phyloP scores from a whole-genome alignment of 2,329 filamentous ascomycete species.

The Penicillium sp. region DNA sequence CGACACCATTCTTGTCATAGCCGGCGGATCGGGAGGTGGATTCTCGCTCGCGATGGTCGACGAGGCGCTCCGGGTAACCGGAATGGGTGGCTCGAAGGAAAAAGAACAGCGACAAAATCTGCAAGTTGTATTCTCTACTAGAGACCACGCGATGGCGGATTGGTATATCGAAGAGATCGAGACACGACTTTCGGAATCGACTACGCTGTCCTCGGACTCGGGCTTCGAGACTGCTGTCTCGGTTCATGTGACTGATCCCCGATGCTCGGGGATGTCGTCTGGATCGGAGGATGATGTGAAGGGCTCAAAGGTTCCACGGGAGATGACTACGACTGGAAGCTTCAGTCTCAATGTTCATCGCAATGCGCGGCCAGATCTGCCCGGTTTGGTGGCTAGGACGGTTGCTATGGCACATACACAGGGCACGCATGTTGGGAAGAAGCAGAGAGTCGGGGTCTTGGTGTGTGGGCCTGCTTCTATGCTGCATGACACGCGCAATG shows the following conservation, averaged over 20 bases:
- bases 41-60: slow-evolving; percentile 56
- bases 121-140: slow-evolving; percentile 26
- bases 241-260: slow-evolving; percentile 24
- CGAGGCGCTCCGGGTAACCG: slow-evolving; percentile 32
- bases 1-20: slow-evolving; percentile 52
- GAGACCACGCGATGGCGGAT: slow-evolving; percentile 22
- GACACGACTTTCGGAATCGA: slow-evolving; percentile 20
- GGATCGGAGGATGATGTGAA: slow-evolving; percentile 11
- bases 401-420: slow-evolving; percentile 13
- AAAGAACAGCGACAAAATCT: slow-evolving; percentile 12
- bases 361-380: slow-evolving; percentile 38
- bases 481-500: slow-evolving; percentile 51
- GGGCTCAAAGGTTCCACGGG: slow-evolving; percentile 11
- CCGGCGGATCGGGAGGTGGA: slow-evolving; percentile 59
- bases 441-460: slow-evolving; percentile 33
- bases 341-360: slow-evolving; percentile 25
- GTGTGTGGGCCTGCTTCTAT: slow-evolving; percentile 51
- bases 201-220: slow-evolving; percentile 13
- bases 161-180: slow-evolving; percentile 28
- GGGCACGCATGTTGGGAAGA: slow-evolving; percentile 6
- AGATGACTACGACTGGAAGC: slow-evolving; percentile 19
- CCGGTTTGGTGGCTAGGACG: slow-evolving; percentile 25
- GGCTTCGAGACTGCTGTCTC: slow-evolving; percentile 24
- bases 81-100: background rate
- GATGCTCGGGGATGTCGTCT: slow-evolving; percentile 8